phyloP scores from a whole-genome alignment of 2,329 filamentous ascomycete species.

The Whalleya microplaca region DNA sequence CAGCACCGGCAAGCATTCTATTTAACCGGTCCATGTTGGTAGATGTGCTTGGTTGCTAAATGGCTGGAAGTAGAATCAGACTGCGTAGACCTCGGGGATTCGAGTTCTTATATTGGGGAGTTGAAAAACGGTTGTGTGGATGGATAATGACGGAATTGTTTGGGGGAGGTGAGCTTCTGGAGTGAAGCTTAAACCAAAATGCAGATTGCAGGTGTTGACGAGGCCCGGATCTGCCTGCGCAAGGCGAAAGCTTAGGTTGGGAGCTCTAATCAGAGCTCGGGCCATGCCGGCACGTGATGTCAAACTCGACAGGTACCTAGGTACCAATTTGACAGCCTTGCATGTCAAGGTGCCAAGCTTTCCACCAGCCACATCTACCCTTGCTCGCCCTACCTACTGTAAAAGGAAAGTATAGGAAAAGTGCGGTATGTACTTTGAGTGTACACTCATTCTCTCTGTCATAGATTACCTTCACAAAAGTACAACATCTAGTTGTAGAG shows the following conservation, averaged over 20 bases:
- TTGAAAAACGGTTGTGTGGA: neutral
- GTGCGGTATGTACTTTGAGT: neutral
- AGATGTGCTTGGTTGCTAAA: conserved; percentile 11
- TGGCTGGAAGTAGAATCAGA: conserved; percentile 4
- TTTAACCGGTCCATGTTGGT: conserved; percentile 85
- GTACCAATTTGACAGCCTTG: conserved; percentile 1
- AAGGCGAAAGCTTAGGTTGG: conserved; percentile 15
- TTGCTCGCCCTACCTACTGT: conserved; percentile 6
- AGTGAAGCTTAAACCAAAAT: conserved; percentile 21
- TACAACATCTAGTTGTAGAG: too few species aligned
- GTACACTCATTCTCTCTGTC: neutral
- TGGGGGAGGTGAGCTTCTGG: conserved; percentile 10
- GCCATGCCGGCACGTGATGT: neutral
- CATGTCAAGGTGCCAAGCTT: neutral
- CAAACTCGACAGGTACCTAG: too few species aligned
- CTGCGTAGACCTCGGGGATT: neutral
- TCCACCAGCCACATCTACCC: neutral
- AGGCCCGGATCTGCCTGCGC: conserved; percentile 31
- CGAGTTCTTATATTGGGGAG: neutral
- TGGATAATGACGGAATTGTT: conserved; percentile 12
- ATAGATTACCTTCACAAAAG: neutral
- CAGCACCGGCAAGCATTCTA: conserved; percentile 76
- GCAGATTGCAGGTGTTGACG: conserved; percentile 23
- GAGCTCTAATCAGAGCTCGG: conserved; percentile 17
- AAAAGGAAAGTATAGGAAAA: conserved; percentile 9